Evolutionary conservation across 139 green algal species (phyloP).

Genomic region (Spirogloea muscicola): DNA sequence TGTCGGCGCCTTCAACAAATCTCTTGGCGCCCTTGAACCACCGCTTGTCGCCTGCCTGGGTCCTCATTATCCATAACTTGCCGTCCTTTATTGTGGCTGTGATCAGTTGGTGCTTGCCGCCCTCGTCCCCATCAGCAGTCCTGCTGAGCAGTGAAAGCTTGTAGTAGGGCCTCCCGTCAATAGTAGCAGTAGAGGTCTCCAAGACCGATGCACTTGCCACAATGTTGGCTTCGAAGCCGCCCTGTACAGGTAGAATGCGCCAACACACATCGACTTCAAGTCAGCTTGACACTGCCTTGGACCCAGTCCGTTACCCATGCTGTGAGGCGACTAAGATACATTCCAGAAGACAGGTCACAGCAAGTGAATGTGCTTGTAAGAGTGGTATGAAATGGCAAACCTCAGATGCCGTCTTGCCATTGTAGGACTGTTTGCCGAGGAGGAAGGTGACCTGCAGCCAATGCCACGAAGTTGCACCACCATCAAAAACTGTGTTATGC

Average conservation of each 20-base stretch:
- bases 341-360: too few species aligned
- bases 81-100: constrained; percentile 76
- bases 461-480: too few species aligned
- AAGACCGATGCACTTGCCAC: constrained; percentile 79
- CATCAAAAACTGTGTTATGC: too few species aligned
- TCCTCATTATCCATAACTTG: constrained; percentile 84
- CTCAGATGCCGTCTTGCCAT: constrained; percentile 70
- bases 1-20: constrained; percentile 54
- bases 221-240: constrained; percentile 83
- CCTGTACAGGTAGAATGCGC: constrained; percentile 52
- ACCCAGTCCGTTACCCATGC: too few species aligned
- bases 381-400: constrained; percentile 3
- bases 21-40: constrained; percentile 90
- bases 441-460: constrained; percentile 41
- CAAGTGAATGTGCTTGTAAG: too few species aligned
- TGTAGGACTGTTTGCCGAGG: constrained; percentile 33
- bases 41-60: constrained; percentile 88
- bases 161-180: constrained; percentile 97
- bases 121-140: constrained; percentile 91
- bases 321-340: too few species aligned
- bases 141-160: constrained; percentile 75
- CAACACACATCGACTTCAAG: too few species aligned
- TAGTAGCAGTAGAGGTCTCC: constrained; percentile 73
- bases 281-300: too few species aligned
- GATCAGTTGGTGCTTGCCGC: constrained; percentile 92